These are phyloP conservation scores for Quercus lobata DNA, from an alignment of 331 rosid species.

Conservation along the genomic window DNA sequence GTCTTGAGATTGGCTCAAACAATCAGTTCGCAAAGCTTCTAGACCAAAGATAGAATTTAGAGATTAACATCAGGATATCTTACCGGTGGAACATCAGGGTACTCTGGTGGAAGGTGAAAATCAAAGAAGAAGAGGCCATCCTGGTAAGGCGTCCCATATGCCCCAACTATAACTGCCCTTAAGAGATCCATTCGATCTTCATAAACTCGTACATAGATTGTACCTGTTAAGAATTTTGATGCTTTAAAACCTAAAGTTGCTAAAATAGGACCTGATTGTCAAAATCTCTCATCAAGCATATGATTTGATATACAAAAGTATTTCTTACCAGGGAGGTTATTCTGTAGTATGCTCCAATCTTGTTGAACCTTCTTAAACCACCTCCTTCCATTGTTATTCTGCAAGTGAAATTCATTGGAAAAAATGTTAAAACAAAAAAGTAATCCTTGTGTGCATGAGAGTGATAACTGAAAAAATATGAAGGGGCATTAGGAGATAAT, in stretches of 20 bases:
- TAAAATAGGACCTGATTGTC: constrained; percentile 12
- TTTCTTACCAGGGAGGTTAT: constrained; percentile 80
- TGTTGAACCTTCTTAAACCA: constrained; percentile 96
- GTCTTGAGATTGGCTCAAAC: not conserved
- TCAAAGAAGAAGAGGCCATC: constrained; percentile 98
- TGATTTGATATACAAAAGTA: not conserved
- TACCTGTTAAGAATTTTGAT: constrained; percentile 52
- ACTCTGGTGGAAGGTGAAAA: constrained; percentile 95
- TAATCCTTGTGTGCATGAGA: constrained; percentile 3
- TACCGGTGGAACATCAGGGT: constrained; percentile 98
- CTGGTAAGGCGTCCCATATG: constrained; percentile 99
- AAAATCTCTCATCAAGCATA: constrained; percentile 7
- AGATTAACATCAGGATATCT: constrained; percentile 33
- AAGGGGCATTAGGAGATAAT: not conserved
- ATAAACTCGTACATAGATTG: constrained; percentile 83
- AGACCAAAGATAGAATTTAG: not conserved
- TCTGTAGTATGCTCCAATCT: constrained; percentile 98
- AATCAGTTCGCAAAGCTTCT: not conserved
- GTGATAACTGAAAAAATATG: not conserved
- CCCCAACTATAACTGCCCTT: constrained; percentile 96
- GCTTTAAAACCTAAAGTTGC: constrained; percentile 18
- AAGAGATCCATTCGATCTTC: constrained; percentile 97
- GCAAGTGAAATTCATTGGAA: constrained; percentile 16
- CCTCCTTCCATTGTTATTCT: constrained; percentile 68
- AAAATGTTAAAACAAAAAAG: constrained; percentile 9